Evolutionary conservation across 352 stramenopile genomes (phyloP).

Genomic region (Phytopythium chamaehyphon): DNA sequence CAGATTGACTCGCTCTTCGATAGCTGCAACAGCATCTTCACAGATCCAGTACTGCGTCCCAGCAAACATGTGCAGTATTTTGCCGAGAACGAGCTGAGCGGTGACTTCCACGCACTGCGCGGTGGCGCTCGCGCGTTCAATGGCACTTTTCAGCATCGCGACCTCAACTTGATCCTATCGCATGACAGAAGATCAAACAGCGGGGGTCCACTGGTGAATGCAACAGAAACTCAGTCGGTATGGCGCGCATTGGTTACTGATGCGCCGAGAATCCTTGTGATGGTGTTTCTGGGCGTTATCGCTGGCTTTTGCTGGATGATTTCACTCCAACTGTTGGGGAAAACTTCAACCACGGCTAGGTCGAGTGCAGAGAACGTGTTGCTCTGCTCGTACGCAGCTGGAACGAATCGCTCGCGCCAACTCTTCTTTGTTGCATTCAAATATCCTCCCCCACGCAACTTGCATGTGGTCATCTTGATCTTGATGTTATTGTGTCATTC

Average conservation of each 20-base stretch:
- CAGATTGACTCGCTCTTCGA: slow-evolving; percentile 7
- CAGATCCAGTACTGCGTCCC: neutral
- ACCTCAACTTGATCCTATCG: neutral
- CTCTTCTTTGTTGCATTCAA: slow-evolving; percentile 68
- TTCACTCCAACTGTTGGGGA: slow-evolving; percentile 38
- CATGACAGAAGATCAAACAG: neutral
- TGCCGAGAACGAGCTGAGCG: slow-evolving; percentile 55
- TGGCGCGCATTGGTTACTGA: slow-evolving; percentile 22
- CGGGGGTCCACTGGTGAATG: too few relatives aligned
- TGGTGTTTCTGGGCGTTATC: slow-evolving; percentile 49
- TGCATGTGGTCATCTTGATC: neutral
- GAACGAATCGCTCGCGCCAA: slow-evolving; percentile 45
- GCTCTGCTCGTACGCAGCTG: slow-evolving; percentile 49
- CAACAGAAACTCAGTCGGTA: slow-evolving; percentile 7
- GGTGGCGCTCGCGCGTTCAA: neutral
- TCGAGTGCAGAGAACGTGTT: slow-evolving; percentile 17
- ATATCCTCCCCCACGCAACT: slow-evolving; percentile 55
- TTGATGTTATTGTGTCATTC: neutral
- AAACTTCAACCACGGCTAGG: neutral
- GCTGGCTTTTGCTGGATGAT: slow-evolving; percentile 67
- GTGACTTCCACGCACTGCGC: slow-evolving; percentile 53
- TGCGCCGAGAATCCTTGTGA: slow-evolving; percentile 31
- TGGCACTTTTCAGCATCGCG: neutral
- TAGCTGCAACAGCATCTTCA: neutral
- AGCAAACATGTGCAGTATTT: slow-evolving; percentile 21